Conservation (phyloP, 768 basidiomycete species). For the Tricholomella constricta region DNA sequence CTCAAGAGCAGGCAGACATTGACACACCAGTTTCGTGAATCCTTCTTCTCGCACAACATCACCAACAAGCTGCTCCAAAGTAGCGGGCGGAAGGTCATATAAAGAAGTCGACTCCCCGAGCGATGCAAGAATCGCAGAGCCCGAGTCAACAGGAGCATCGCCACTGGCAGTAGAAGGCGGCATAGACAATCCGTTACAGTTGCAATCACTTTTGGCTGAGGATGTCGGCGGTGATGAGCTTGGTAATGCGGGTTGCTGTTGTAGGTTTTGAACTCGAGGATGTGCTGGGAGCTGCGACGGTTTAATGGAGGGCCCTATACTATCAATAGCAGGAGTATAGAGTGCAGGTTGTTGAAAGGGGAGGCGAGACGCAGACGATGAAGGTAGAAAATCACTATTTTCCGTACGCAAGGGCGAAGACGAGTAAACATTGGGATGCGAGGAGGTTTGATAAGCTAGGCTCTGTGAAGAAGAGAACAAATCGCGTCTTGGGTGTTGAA, state of each 20-base stretch:
- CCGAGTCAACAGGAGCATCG: not conserved
- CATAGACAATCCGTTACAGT: not conserved
- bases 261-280: slow-evolving; percentile 4
- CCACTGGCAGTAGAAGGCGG: not conserved
- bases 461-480: slow-evolving; percentile 14
- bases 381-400: slow-evolving; percentile 1
- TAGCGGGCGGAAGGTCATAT: slow-evolving; percentile 52
- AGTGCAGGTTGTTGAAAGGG: not conserved
- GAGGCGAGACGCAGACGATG: slow-evolving; percentile 3
- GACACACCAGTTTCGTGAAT: slow-evolving; percentile 70
- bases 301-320: not conserved
- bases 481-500: not conserved
- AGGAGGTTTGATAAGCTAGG: not conserved
- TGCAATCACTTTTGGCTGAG: slow-evolving; percentile 6
- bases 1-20: not conserved
- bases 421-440: slow-evolving; percentile 3
- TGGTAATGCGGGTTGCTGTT: slow-evolving; percentile 11
- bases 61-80: slow-evolving; percentile 59
- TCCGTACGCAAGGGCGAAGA: slow-evolving; percentile 9
- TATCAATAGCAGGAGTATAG: not conserved
- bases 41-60: slow-evolving; percentile 74
- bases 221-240: slow-evolving; percentile 16
- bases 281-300: not conserved
- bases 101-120: slow-evolving; percentile 48
- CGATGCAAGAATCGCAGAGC: slow-evolving; percentile 33